A percentile compares a stretch with the other conserved stretches of the same genome.
Conservation (phyloP, 805 yeast genomes). For the Blastobotrys attinorum region DNA sequence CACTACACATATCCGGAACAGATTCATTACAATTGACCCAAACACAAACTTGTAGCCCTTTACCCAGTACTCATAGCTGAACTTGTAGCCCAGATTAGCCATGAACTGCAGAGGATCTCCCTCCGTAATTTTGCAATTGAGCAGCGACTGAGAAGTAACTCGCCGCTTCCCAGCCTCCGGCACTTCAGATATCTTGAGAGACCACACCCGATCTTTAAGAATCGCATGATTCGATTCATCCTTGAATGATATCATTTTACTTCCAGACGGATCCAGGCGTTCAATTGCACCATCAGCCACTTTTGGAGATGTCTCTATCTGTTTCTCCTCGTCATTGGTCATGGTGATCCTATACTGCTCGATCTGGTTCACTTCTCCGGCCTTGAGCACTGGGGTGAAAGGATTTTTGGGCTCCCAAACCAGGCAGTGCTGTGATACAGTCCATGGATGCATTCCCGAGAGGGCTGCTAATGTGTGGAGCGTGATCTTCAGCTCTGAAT, state of each 20-base stretch:
- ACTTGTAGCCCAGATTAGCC: constrained; percentile 63
- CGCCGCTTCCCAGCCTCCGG: constrained; percentile 37
- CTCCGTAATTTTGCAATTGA: constrained; percentile 39
- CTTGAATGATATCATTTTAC: not conserved
- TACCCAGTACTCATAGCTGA: constrained; percentile 52
- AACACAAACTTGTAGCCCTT: constrained; percentile 56
- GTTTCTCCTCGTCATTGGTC: constrained; percentile 5
- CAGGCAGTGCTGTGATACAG: constrained; percentile 21
- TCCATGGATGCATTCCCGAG: constrained; percentile 30
- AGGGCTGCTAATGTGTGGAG: constrained; percentile 29
- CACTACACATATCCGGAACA: constrained; percentile 37
- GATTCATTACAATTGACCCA: constrained; percentile 48
- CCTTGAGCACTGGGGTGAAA: constrained; percentile 23
- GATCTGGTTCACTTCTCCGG: constrained; percentile 27
- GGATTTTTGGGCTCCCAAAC: constrained; percentile 28
- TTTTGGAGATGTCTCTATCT: too few species aligned
- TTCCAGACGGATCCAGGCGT: too few species aligned
- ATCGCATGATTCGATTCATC: not conserved
- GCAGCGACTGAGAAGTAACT: constrained; percentile 57
- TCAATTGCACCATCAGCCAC: constrained; percentile 5
- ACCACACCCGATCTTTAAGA: constrained; percentile 19
- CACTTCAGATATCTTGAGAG: constrained; percentile 26
- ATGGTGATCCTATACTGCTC: constrained; percentile 29
- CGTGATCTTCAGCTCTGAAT: constrained; percentile 25
- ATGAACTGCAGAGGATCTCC: constrained; percentile 35